Evolutionary conservation across 1,139 yeast species (phyloP).

Genomic region (Saccharomyces hybrid): DNA sequence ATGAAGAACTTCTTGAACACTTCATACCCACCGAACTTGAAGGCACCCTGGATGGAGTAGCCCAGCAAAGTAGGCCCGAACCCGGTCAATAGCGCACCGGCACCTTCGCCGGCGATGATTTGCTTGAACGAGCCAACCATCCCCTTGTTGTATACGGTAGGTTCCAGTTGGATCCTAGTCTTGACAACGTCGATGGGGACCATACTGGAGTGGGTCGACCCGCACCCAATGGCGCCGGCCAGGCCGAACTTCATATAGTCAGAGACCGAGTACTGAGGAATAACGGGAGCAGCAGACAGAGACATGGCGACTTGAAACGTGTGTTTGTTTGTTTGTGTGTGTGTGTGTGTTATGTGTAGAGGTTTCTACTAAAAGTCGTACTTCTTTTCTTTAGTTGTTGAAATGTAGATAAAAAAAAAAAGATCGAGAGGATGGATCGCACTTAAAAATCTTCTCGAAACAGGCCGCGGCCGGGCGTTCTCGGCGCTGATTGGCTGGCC

Average conservation of each 20-base stretch:
- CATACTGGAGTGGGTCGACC: constrained; percentile 84
- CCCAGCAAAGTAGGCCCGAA: constrained; percentile 80
- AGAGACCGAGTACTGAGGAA: constrained; percentile 52
- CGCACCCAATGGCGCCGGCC: constrained; percentile 88
- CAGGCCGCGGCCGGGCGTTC: not conserved
- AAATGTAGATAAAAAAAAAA: not conserved
- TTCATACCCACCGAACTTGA: constrained; percentile 88
- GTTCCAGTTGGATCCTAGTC: constrained; percentile 73
- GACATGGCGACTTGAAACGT: not conserved
- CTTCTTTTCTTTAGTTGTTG: no score
- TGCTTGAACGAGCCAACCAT: constrained; percentile 71
- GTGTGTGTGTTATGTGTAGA: no score
- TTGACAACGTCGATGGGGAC: constrained; percentile 82
- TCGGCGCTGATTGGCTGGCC: not conserved
- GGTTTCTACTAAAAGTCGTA: no score
- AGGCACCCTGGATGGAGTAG: constrained; percentile 83
- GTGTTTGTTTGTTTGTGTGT: no score
- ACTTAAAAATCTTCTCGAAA: constrained; percentile 1
- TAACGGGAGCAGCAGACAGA: constrained; percentile 20
- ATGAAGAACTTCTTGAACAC: constrained; percentile 73
- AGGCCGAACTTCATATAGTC: constrained; percentile 77
- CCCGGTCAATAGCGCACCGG: constrained; percentile 79
- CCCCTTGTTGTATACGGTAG: constrained; percentile 77
- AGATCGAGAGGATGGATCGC: not conserved
- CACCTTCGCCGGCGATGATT: constrained; percentile 63